A percentile compares a stretch with the other conserved stretches of the same genome.
phyloP scores from a whole-genome alignment of 805 yeast genomes.

The Yamadazyma laniorum region DNA sequence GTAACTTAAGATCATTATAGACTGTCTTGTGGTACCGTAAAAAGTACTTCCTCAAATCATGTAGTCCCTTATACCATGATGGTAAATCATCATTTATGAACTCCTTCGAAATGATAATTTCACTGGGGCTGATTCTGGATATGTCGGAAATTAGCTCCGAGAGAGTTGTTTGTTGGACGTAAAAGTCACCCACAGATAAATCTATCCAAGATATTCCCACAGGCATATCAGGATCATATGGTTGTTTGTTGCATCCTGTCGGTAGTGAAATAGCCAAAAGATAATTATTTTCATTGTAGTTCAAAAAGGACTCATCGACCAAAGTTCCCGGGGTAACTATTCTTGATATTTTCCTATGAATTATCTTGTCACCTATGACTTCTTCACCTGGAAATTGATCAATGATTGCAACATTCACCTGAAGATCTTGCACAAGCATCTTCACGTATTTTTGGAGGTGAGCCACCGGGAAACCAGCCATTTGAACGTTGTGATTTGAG shows the following conservation, averaged over 20 bases:
- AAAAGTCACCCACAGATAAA: constrained; percentile 76
- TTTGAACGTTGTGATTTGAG: constrained; percentile 49
- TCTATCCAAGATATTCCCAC: constrained; percentile 90
- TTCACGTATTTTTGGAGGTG: constrained; percentile 73
- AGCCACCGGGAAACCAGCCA: constrained; percentile 87
- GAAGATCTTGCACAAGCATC: constrained; percentile 66
- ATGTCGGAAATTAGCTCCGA: constrained; percentile 67
- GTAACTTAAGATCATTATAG: constrained; percentile 30
- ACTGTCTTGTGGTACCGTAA: constrained; percentile 49
- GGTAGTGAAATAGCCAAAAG: constrained; percentile 67
- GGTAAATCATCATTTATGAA: constrained; percentile 37
- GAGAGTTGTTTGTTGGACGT: constrained; percentile 61
- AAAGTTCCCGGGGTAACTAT: constrained; percentile 92
- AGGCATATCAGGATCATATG: constrained; percentile 37
- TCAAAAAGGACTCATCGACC: constrained; percentile 80
- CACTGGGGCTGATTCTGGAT: constrained; percentile 77
- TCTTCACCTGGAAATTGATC: constrained; percentile 50
- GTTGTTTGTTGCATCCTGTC: constrained; percentile 37
- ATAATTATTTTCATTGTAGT: constrained; percentile 68
- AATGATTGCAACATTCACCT: constrained; percentile 75
- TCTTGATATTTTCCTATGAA: constrained; percentile 70
- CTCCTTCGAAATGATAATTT: constrained; percentile 59
- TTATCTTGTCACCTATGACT: constrained; percentile 26
- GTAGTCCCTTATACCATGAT: constrained; percentile 60
- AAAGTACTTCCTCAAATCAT: constrained; percentile 58